Base-by-base conservation (phyloP, 257 asterid genomes). In the Asclepias syriaca region DNA sequence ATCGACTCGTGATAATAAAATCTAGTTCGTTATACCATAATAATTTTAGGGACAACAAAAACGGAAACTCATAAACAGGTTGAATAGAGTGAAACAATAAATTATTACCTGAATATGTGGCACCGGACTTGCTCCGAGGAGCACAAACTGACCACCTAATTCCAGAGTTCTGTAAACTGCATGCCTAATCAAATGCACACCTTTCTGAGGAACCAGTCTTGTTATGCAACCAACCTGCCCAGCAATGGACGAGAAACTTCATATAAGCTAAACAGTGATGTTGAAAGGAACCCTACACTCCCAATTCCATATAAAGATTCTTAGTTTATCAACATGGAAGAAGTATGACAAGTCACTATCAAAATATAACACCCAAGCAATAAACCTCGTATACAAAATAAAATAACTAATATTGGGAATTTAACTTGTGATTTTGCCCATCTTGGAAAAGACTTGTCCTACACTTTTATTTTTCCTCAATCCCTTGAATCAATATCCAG, bases 71-170 rank as follows among this genome's bases (percentile, higher is more conserved):
- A 65, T 10, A 15, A n/a, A 39, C 18, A n/a, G 6, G 11, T 22
- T 11, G n/a, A 46, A 12, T 15, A 80, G 32, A 74, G 27, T 54
- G 66, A 65, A 61, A 8, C 73, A 82, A 70, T 81, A 70, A 73
- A 45, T 45, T 14, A 13, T 39, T 72, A 70, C 99, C 97, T 94
- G 96, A 83, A 94, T 94, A 75, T 89, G 85, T 13, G 97, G 78
- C 77, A 94, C 95, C 18, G 99, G 97, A 81, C 99, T 94, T 69
- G 99, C 89, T 79, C 99, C 99, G 67, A 94, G 97, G 79, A 94
- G 99, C 77, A 94, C 87, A 27, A 94, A 94, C 75, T 94, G 99
- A 46, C 99, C 99, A 71, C 97, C 99, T 69, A 91, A 70, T 75
- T 94, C 99, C 85, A 94, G 70, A 54, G 97, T 91, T 79, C 85